Percentiles rank a stretch among this genome's conserved stretches.
phyloP scores from a whole-genome alignment of 805 yeast genomes.

The Nematodospora valgi region DNA sequence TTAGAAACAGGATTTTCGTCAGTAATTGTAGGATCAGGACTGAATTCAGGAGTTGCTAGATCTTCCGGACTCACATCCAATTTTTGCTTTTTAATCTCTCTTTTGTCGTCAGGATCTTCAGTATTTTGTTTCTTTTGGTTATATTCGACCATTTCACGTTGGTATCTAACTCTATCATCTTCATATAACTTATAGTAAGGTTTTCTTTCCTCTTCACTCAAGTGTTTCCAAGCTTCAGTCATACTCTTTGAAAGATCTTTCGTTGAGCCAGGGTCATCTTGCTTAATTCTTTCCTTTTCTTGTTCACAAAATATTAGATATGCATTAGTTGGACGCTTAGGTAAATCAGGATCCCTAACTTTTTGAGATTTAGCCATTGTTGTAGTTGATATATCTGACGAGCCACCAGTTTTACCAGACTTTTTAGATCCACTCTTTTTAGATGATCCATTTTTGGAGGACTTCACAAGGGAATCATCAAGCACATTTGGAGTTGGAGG shows the following conservation, averaged over 20 bases:
- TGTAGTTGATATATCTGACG: slow-evolving; percentile 18
- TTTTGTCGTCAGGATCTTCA: slow-evolving; percentile 8
- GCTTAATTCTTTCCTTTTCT: slow-evolving; percentile 71
- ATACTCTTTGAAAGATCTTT: slow-evolving; percentile 78
- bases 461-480: slow-evolving; percentile 28
- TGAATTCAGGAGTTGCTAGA: slow-evolving; percentile 1
- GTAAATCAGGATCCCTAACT: slow-evolving; percentile 77
- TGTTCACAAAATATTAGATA: slow-evolving; percentile 82
- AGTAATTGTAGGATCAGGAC: neutral
- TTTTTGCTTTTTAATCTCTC: slow-evolving; percentile 7
- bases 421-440: slow-evolving; percentile 17
- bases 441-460: slow-evolving; percentile 17
- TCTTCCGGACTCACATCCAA: no score
- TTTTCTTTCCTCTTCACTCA: slow-evolving; percentile 64
- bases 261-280: slow-evolving; percentile 45
- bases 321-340: slow-evolving; percentile 88
- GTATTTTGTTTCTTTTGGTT: slow-evolving; percentile 23
- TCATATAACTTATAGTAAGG: slow-evolving; percentile 75
- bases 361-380: slow-evolving; percentile 21
- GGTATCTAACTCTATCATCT: slow-evolving; percentile 74
- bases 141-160: slow-evolving; percentile 63
- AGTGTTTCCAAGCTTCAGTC: slow-evolving; percentile 81
- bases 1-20: neutral
- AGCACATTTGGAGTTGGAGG: slow-evolving; percentile 38
- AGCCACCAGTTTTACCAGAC: slow-evolving; percentile 14